Base-by-base conservation (phyloP, 1,284 basidiomycete genomes). In the Ganoderma multipileum region DNA sequence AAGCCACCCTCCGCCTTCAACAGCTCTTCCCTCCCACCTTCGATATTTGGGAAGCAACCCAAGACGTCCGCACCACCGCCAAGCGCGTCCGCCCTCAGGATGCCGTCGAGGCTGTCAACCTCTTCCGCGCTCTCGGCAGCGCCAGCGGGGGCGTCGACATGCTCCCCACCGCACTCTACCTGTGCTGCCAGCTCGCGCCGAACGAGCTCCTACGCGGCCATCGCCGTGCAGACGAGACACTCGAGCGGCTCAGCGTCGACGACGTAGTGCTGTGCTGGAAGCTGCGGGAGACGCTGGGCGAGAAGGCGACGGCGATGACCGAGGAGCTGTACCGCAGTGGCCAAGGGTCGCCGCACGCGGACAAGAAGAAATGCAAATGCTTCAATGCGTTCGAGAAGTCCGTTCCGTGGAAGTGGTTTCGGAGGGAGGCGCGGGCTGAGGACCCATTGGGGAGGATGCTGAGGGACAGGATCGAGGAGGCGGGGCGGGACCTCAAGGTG, bases 131-230 rank as follows among this genome's bases (percentile, higher is more conserved):
- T 9, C n/a, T 60, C 57, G 57, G 30, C 28, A 26, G 23, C 5
- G 57, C 61, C 14, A 20, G 23, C n/a, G 23, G 23, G 47, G 47
- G 23, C 23, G 23, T 0, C 36, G 16, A 20, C 26, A 38, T 55
- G 57, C 50, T 64, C 1, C 66, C 58, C 18, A 9, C 59, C 28
- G 59, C 67, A 2, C 57, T 65, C 41, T 65, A 62, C 64, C 16
- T 58, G 28, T 65, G 63, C 54, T 61, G 59, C 36, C 41, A 28
- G 33, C 44, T 61, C 47, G 30, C 28, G 23, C 26, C 39, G 1
- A 7, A 16, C 18, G 2, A 26, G 26, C 44, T 68, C 8, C 63
- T 64, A 2, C 47, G 62, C 7, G 67, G 67, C n/a, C 18, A 26
- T 5, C n/a, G 1, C 9, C 63, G 67, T 20, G 39, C 58, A 26